Evolutionary conservation across 768 basidiomycete genomes (phyloP).

Genomic region (Trametes elegans): DNA sequence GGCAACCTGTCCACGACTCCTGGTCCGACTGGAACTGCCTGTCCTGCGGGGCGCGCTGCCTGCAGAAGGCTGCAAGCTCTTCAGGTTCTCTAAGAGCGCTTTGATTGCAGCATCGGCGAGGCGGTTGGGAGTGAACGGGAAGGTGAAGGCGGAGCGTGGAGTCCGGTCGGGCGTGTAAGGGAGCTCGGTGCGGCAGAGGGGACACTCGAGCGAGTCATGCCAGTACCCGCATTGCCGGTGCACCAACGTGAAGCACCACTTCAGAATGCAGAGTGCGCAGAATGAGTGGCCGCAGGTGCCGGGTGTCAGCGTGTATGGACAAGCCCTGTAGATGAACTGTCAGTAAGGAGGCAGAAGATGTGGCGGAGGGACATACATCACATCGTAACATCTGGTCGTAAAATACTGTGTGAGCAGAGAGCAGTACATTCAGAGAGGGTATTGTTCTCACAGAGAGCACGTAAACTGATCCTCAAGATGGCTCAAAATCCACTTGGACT

Average conservation of each 20-base stretch:
- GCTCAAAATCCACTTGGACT: slow-evolving; percentile 35
- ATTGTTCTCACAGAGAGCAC: slow-evolving; percentile 56
- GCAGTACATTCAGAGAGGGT: not conserved
- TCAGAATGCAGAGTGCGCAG: slow-evolving; percentile 63
- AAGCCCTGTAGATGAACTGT: slow-evolving; percentile 37
- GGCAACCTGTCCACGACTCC: no score
- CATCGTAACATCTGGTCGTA: slow-evolving; percentile 55
- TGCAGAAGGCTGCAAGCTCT: not conserved
- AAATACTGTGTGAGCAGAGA: not conserved
- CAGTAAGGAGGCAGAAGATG: not conserved
- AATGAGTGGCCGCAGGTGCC: slow-evolving; percentile 65
- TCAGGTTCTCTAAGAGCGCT: slow-evolving; percentile 50
- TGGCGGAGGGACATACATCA: slow-evolving; percentile 39
- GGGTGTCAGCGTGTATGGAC: slow-evolving; percentile 55
- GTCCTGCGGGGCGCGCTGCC: not conserved
- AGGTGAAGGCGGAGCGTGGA: slow-evolving; percentile 49
- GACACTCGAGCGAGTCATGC: slow-evolving; percentile 68
- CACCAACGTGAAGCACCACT: slow-evolving; percentile 67
- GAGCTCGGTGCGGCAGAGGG: slow-evolving; percentile 58
- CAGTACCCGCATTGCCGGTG: slow-evolving; percentile 62
- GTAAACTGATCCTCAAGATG: slow-evolving; percentile 62
- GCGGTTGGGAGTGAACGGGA: slow-evolving; percentile 66
- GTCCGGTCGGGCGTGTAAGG: slow-evolving; percentile 47
- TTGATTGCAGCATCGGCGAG: slow-evolving; percentile 50
- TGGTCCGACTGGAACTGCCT: no score